A percentile compares a stretch with the other conserved stretches of the same genome.
phyloP scores from a whole-genome alignment of 371 early-diverging fungal species.

The Mucor saturninus region DNA sequence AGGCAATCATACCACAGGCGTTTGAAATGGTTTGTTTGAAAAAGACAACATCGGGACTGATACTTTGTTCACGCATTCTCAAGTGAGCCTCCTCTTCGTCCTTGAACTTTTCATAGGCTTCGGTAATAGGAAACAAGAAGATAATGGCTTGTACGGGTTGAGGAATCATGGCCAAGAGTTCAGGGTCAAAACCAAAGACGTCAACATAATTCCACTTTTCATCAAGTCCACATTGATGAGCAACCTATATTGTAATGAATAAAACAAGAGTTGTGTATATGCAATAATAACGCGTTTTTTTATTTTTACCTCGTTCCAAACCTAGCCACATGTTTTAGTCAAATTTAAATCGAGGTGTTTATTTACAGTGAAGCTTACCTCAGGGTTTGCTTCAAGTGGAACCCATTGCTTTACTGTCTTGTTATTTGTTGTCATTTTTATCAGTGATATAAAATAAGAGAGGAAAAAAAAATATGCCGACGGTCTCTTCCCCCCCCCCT shows the following conservation, averaged over 20 bases:
- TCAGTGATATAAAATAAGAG: neutral
- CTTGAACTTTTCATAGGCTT: conserved; percentile 62
- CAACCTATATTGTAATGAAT: conserved; percentile 34
- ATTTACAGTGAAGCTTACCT: conserved; percentile 44
- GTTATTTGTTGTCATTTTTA: conserved; percentile 2
- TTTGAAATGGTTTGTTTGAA: conserved; percentile 89
- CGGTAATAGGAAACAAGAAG: conserved; percentile 72
- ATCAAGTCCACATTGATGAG: conserved; percentile 64
- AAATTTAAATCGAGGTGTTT: neutral
- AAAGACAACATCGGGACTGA: conserved; percentile 70
- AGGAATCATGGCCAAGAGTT: conserved; percentile 79
- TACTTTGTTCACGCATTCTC: conserved; percentile 52
- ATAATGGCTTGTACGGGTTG: conserved; percentile 81
- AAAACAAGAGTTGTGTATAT: neutral
- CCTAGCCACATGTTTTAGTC: conserved; percentile 34
- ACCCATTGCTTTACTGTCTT: conserved; percentile 63
- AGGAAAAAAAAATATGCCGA: neutral
- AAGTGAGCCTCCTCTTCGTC: conserved; percentile 59
- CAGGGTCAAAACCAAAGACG: conserved; percentile 79
- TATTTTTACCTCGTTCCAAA: conserved; percentile 65
- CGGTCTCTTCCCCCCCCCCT: too few relatives aligned
- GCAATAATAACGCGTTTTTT: neutral
- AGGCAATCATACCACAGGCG: conserved; percentile 90
- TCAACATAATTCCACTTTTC: conserved; percentile 61
- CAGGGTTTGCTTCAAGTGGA: conserved; percentile 87